Evolutionary conservation across 306 rosid species (phyloP).

Genomic region (Quercus glauca): DNA sequence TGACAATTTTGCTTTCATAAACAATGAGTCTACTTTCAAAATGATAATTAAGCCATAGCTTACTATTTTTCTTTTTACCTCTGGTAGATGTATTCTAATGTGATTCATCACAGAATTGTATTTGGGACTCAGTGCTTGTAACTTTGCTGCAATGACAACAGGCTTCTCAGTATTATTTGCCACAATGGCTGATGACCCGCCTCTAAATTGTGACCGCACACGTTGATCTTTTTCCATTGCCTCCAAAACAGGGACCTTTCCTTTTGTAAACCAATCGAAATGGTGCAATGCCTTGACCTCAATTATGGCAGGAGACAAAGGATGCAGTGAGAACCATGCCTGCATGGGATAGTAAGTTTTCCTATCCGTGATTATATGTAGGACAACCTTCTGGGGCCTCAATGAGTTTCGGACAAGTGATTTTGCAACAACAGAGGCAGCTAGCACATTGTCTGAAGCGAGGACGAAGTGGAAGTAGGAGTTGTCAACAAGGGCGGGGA

Average conservation of each 20-base stretch:
- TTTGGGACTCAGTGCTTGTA: conserved; percentile 97
- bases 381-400: conserved; percentile 62
- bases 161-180: conserved; percentile 82
- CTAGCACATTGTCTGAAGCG: conserved; percentile 92
- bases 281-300: conserved; percentile 99
- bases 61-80: conserved; percentile 46
- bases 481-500: conserved; percentile 88
- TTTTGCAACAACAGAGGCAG: conserved; percentile 83
- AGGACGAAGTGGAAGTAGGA: conserved; percentile 83
- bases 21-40: neutral
- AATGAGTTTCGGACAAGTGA: conserved; percentile 79
- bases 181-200: conserved; percentile 93
- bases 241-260: conserved; percentile 95
- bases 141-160: conserved; percentile 74
- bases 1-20: neutral
- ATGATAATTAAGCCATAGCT: too few relatives aligned
- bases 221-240: conserved; percentile 97
- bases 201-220: conserved; percentile 82
- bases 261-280: conserved; percentile 92
- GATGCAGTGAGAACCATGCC: conserved; percentile 95
- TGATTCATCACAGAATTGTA: conserved; percentile 98
- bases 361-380: conserved; percentile 86
- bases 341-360: conserved; percentile 98
- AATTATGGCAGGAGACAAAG: conserved; percentile 79
- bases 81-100: conserved; percentile 90